Conservation (phyloP, 352 stramenopile species). For the Phytophthora lateralis region DNA sequence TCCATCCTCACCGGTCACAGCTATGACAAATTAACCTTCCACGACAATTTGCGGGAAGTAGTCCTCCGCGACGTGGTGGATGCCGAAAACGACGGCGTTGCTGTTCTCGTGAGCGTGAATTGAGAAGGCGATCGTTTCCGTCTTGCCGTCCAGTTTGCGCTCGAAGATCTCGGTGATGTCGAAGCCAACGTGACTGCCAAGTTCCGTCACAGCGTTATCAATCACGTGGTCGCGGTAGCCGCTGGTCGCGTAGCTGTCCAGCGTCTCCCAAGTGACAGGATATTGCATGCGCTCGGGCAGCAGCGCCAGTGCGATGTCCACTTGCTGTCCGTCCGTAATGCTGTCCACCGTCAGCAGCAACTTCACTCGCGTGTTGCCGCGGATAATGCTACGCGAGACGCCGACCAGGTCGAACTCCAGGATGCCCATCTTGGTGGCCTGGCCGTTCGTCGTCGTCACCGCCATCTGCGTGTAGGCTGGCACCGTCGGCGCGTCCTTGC, state of each 20-base stretch:
- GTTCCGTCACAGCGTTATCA: conserved; percentile 51
- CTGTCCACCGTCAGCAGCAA: conserved; percentile 74
- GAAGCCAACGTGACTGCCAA: conserved; percentile 73
- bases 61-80: conserved; percentile 60
- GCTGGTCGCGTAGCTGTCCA: conserved; percentile 40
- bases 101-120: conserved; percentile 60
- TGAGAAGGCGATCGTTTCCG: conserved; percentile 62
- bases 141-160: conserved; percentile 46
- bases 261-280: conserved; percentile 69
- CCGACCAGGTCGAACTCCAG: conserved; percentile 72
- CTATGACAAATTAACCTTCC: conserved; percentile 45
- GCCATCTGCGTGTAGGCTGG: conserved; percentile 65
- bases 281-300: conserved; percentile 54
- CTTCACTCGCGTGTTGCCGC: conserved; percentile 68
- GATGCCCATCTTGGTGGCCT: conserved; percentile 61
- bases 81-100: conserved; percentile 59
- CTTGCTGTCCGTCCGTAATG: conserved; percentile 41
- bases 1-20: neutral
- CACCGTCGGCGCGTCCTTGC: conserved; percentile 46
- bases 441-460: conserved; percentile 48
- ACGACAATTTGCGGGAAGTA: conserved; percentile 84
- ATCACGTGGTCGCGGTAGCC: conserved; percentile 57
- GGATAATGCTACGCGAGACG: conserved; percentile 70
- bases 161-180: conserved; percentile 84
- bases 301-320: conserved; percentile 58